A percentile compares a stretch with the other conserved stretches of the same genome.
These are phyloP conservation scores for Tolypocladium endophyticum DNA, from an alignment of 2,329 filamentous ascomycete species.

Conservation along the genomic window DNA sequence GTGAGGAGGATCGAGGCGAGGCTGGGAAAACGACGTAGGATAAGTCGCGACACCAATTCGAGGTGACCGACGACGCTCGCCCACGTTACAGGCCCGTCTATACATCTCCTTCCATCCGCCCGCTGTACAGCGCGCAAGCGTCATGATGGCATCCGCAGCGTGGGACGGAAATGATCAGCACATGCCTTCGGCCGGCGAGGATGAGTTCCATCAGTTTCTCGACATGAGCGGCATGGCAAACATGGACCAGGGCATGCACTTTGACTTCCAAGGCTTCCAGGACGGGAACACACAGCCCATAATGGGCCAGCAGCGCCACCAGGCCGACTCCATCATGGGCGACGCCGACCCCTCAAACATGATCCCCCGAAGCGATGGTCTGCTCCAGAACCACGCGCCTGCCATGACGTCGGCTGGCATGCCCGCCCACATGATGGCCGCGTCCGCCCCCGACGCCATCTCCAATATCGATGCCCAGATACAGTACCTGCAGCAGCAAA, in stretches of 20 bases:
- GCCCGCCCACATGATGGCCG: slow-evolving; percentile 32
- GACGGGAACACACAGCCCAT: slow-evolving; percentile 22
- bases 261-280: slow-evolving; percentile 49
- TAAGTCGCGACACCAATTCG: not conserved
- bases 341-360: slow-evolving; percentile 18
- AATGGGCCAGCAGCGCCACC: slow-evolving; percentile 18
- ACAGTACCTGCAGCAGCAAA: slow-evolving; percentile 54
- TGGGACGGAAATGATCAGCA: slow-evolving; percentile 50
- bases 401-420: slow-evolving; percentile 38
- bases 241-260: slow-evolving; percentile 43
- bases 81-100: not conserved
- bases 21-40: not conserved
- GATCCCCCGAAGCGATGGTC: slow-evolving; percentile 17
- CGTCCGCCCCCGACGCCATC: slow-evolving; percentile 36
- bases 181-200: slow-evolving; percentile 39
- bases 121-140: not conserved
- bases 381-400: slow-evolving; percentile 34
- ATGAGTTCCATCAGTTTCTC: slow-evolving; percentile 55
- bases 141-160: slow-evolving; percentile 23
- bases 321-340: slow-evolving; percentile 24
- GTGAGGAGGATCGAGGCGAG: not conserved
- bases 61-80: not conserved
- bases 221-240: slow-evolving; percentile 47
- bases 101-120: not conserved
- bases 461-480: slow-evolving; percentile 55